Evolutionary conservation across 495 filamentous ascomycete species (phyloP).

Genomic region (Daldinia caldariorum): DNA sequence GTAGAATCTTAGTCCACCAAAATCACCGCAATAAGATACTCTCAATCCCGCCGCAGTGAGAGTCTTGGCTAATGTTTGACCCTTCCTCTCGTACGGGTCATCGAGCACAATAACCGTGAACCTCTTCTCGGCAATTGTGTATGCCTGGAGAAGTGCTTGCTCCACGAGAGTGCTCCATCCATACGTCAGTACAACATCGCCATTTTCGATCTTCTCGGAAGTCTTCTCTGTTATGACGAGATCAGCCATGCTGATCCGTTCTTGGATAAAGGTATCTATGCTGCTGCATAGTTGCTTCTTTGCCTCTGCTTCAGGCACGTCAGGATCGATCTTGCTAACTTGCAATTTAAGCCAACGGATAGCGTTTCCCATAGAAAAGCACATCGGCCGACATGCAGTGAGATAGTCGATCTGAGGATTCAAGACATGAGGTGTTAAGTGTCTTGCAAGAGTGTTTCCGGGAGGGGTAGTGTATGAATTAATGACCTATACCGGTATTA

Average conservation of each 20-base stretch:
- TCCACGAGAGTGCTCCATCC: slow-evolving; percentile 88
- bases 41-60: slow-evolving; percentile 74
- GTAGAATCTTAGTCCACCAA: slow-evolving; percentile 76
- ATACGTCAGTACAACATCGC: slow-evolving; percentile 87
- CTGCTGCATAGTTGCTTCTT: slow-evolving; percentile 78
- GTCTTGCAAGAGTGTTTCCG: slow-evolving; percentile 82
- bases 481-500: slow-evolving; percentile 70
- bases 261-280: slow-evolving; percentile 90
- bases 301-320: slow-evolving; percentile 77
- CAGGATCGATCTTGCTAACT: slow-evolving; percentile 86
- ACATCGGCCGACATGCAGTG: slow-evolving; percentile 89
- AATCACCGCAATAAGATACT: slow-evolving; percentile 78
- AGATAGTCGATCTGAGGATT: slow-evolving; percentile 96
- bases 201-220: slow-evolving; percentile 72
- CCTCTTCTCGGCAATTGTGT: slow-evolving; percentile 64
- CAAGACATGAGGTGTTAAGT: slow-evolving; percentile 89
- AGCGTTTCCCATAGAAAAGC: slow-evolving; percentile 93
- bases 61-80: slow-evolving; percentile 74
- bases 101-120: slow-evolving; percentile 91
- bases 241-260: slow-evolving; percentile 87
- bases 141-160: slow-evolving; percentile 77
- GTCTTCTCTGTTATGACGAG: slow-evolving; percentile 82
- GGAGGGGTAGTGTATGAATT: slow-evolving; percentile 88
- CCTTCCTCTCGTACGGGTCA: slow-evolving; percentile 77
- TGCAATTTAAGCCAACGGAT: slow-evolving; percentile 92